Conservation (phyloP, 2,329 filamentous ascomycete genomes). For the Elsinoe batatas region DNA sequence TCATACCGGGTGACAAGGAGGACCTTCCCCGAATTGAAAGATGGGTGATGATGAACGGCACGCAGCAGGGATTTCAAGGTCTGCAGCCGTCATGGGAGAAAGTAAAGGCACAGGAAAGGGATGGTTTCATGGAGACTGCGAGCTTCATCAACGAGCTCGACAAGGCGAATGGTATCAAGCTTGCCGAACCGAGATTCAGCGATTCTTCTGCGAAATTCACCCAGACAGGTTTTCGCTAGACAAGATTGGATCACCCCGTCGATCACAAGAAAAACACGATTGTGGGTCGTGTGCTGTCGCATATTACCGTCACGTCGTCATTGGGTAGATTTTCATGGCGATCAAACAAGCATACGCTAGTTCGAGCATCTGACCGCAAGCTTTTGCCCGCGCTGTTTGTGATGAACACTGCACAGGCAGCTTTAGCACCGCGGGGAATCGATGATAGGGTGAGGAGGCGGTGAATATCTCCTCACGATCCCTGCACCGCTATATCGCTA, state of each 20-base stretch:
- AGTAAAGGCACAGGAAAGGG: no score
- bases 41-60: no score
- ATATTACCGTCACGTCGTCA: slow-evolving; percentile 4
- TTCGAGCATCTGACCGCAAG: not conserved
- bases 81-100: no score
- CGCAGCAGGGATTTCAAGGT: no score
- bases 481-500: not conserved
- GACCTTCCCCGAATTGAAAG: no score
- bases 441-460: not conserved
- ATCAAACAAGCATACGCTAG: slow-evolving; percentile 10
- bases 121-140: no score
- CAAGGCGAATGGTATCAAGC: no score
- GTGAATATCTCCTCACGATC: not conserved
- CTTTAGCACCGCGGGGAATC: slow-evolving; percentile 4
- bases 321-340: not conserved
- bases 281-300: slow-evolving; percentile 8
- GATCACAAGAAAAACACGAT: not conserved
- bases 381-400: not conserved
- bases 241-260: not conserved
- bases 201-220: not conserved
- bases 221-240: no score
- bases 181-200: not conserved
- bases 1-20: no score
- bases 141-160: no score
- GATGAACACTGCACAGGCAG: not conserved